These are phyloP conservation scores for Xerocomus minutiporus DNA, from an alignment of 1,284 basidiomycete genomes.

Conservation along the genomic window DNA sequence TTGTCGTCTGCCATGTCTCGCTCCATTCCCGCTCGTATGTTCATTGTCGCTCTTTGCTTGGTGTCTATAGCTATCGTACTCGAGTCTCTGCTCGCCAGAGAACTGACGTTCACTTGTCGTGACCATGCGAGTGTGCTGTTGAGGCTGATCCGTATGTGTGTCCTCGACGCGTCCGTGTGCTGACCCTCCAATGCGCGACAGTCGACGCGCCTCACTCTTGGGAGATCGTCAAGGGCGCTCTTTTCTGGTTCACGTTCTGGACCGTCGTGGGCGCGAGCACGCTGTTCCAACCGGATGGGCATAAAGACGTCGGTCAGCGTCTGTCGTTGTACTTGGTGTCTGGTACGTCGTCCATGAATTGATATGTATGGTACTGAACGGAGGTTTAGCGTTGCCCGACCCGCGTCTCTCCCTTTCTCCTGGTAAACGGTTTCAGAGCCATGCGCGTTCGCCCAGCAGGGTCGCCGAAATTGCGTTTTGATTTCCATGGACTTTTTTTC, in stretches of 20 bases:
- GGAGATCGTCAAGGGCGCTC: slow-evolving; percentile 15
- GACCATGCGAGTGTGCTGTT: slow-evolving; percentile 5
- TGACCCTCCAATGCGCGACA: background rate
- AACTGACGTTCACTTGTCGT: background rate
- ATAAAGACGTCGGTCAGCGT: background rate
- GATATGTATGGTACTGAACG: no score
- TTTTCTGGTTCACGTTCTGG: slow-evolving; percentile 14
- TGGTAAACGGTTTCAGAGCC: background rate
- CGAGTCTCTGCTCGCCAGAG: slow-evolving; percentile 10
- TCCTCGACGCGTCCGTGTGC: no score
- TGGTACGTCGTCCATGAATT: no score
- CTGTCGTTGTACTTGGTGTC: background rate
- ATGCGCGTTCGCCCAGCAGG: slow-evolving; percentile 13
- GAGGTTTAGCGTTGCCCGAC: no score
- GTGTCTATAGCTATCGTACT: slow-evolving; percentile 6
- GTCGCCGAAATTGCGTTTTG: slow-evolving; percentile 15
- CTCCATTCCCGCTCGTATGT: slow-evolving; percentile 7
- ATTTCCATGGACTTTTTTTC: background rate
- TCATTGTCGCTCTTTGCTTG: slow-evolving; percentile 23
- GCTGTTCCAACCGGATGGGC: background rate
- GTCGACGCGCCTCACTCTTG: slow-evolving; percentile 18
- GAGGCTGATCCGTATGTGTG: slow-evolving; percentile 17
- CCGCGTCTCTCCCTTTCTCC: no score
- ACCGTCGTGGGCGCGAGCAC: slow-evolving; percentile 2
- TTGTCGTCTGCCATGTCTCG: slow-evolving; percentile 6